Evolutionary conservation across 805 yeast genomes (phyloP).

Genomic region (Metschnikowia dekortorum): DNA sequence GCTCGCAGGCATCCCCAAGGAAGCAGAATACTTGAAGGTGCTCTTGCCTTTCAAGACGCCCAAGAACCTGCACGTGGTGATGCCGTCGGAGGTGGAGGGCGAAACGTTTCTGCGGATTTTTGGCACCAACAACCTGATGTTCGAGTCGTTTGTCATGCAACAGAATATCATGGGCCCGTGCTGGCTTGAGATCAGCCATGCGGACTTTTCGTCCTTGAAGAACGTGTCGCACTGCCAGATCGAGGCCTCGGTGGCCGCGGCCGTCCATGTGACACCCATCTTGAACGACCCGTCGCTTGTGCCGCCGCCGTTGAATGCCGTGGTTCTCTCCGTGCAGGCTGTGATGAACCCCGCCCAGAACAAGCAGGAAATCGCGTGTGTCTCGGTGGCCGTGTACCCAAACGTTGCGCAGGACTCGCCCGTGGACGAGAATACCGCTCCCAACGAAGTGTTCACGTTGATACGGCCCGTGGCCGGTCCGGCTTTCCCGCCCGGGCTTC

Average conservation of each 20-base stretch:
- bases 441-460: slow-evolving; percentile 62
- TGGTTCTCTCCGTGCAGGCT: slow-evolving; percentile 77
- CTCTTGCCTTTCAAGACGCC: slow-evolving; percentile 70
- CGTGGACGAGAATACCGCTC: slow-evolving; percentile 54
- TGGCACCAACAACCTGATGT: slow-evolving; percentile 68
- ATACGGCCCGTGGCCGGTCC: slow-evolving; percentile 71
- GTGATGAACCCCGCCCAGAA: slow-evolving; percentile 68
- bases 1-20: slow-evolving; percentile 69
- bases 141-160: slow-evolving; percentile 82
- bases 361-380: slow-evolving; percentile 82
- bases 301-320: slow-evolving; percentile 63
- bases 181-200: slow-evolving; percentile 75
- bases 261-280: slow-evolving; percentile 46
- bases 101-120: slow-evolving; percentile 73
- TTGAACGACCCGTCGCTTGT: slow-evolving; percentile 38
- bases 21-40: slow-evolving; percentile 75
- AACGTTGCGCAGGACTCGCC: slow-evolving; percentile 74
- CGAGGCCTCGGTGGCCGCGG: slow-evolving; percentile 58
- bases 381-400: slow-evolving; percentile 68
- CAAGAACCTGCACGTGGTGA: slow-evolving; percentile 40
- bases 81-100: slow-evolving; percentile 67
- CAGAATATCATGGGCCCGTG: slow-evolving; percentile 95
- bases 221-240: slow-evolving; percentile 76
- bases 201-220: slow-evolving; percentile 52
- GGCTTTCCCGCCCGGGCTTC: slow-evolving; percentile 73